phyloP scores from a whole-genome alignment of 164 flowering plant genomes.

The Piper longum region DNA sequence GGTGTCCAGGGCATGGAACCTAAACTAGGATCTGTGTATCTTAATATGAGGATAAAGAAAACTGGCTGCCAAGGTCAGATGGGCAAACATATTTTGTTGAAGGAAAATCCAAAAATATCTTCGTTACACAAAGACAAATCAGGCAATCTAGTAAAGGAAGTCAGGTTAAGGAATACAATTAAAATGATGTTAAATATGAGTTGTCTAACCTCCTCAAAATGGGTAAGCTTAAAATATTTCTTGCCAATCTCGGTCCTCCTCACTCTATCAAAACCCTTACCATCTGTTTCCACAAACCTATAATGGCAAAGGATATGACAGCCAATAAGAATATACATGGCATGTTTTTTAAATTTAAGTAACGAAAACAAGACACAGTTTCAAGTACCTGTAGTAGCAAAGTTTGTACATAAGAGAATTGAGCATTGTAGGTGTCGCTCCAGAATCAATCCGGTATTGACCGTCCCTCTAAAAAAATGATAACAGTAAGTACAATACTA shows the following conservation, averaged over 20 bases:
- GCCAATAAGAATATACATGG: background rate
- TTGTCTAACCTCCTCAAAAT: slow-evolving; percentile 80
- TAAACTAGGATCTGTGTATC: no score
- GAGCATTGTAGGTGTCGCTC: slow-evolving; percentile 96
- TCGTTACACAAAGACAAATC: background rate
- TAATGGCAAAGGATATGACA: background rate
- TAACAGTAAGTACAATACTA: background rate
- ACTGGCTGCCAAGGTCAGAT: background rate
- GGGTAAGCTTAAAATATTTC: slow-evolving; percentile 81
- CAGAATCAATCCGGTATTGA: slow-evolving; percentile 83
- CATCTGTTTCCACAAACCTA: slow-evolving; percentile 96
- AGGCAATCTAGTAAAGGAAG: background rate
- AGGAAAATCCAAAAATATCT: background rate
- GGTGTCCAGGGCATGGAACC: no score
- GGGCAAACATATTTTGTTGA: background rate
- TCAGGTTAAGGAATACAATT: background rate
- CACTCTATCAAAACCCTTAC: slow-evolving; percentile 85
- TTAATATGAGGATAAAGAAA: background rate
- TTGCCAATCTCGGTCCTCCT: slow-evolving; percentile 93
- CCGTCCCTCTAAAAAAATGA: slow-evolving; percentile 62
- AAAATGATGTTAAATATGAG: background rate
- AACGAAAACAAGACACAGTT: background rate
- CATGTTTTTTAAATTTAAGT: background rate
- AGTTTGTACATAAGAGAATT: slow-evolving; percentile 95
- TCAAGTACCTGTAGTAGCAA: slow-evolving; percentile 77